These are phyloP conservation scores for Halocafeteria seosinensis DNA, from an alignment of 108 stramenopile genomes.

Conservation along the genomic window DNA sequence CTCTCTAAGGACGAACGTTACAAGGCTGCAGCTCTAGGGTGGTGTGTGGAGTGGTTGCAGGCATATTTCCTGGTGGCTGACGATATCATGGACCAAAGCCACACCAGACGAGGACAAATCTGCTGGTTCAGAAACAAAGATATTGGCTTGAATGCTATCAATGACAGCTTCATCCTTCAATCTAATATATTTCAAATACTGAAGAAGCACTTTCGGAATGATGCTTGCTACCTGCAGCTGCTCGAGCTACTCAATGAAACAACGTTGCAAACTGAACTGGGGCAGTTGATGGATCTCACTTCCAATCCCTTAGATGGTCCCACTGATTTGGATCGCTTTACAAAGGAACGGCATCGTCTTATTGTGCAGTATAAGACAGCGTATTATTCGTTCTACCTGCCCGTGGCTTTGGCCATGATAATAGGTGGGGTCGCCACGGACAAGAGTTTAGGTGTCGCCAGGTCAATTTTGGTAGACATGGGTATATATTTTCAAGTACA, in stretches of 20 bases:
- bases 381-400: slow-evolving; percentile 92
- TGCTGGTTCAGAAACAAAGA: slow-evolving; percentile 70
- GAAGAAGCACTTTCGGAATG: slow-evolving; percentile 51
- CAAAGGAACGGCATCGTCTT: slow-evolving; percentile 54
- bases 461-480: slow-evolving; percentile 56
- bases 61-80: slow-evolving; percentile 95
- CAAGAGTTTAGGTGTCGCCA: slow-evolving; percentile 26
- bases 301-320: slow-evolving; percentile 11
- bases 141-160: slow-evolving; percentile 77
- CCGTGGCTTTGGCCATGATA: slow-evolving; percentile 61
- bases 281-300: slow-evolving; percentile 73
- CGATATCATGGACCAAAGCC: slow-evolving; percentile 91
- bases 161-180: slow-evolving; percentile 80
- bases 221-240: slow-evolving; percentile 41
- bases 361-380: slow-evolving; percentile 98
- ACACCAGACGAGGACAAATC: slow-evolving; percentile 84
- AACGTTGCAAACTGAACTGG: slow-evolving; percentile 82
- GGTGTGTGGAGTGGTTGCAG: slow-evolving; percentile 83
- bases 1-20: slow-evolving; percentile 34
- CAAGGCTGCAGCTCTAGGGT: slow-evolving; percentile 59
- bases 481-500: slow-evolving; percentile 98
- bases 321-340: slow-evolving; percentile 41
- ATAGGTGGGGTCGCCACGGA: slow-evolving; percentile 25
- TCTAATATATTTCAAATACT: slow-evolving; percentile 64
- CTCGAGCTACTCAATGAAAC: slow-evolving; percentile 53